Conservation (phyloP, 208 protist species). For the Leptomonas seymouri region DNA sequence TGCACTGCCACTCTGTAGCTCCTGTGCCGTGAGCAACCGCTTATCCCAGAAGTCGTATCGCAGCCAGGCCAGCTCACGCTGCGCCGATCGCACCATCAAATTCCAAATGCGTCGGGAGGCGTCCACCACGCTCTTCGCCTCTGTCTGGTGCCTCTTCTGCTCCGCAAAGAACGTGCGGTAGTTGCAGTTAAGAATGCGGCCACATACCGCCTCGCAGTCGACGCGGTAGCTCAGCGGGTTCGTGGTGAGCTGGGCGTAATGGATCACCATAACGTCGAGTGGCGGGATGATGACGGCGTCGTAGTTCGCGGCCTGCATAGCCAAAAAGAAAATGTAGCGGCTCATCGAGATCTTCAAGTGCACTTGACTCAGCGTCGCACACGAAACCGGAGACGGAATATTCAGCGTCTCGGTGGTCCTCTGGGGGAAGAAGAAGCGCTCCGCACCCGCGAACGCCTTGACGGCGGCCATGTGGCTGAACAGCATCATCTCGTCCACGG, state of each 20-base stretch:
- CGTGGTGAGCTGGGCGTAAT: conserved; percentile 83
- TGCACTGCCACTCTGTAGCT: neutral
- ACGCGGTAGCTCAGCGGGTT: conserved; percentile 70
- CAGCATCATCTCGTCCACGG: conserved; percentile 73
- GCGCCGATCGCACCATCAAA: conserved; percentile 82
- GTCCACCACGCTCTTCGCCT: conserved; percentile 63
- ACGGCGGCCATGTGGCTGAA: conserved; percentile 69
- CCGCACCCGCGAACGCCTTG: conserved; percentile 44
- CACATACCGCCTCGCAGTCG: conserved; percentile 87
- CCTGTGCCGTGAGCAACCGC: conserved; percentile 27
- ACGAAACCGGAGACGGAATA: conserved; percentile 1
- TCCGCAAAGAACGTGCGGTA: conserved; percentile 84
- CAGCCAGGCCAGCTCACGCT: conserved; percentile 78
- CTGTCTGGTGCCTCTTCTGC: conserved; percentile 40
- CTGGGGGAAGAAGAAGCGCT: conserved; percentile 73
- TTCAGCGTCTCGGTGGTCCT: conserved; percentile 16
- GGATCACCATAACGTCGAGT: conserved; percentile 86
- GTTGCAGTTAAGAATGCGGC: conserved; percentile 86
- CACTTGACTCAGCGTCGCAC: conserved; percentile 28
- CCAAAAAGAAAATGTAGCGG: conserved; percentile 91
- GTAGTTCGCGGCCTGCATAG: conserved; percentile 89
- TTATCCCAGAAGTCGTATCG: conserved; percentile 89
- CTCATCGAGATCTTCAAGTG: conserved; percentile 68
- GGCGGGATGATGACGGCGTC: conserved; percentile 87
- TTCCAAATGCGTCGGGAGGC: conserved; percentile 84